Percentiles rank a stretch among this genome's conserved stretches.
phyloP scores from a whole-genome alignment of 345 rosid species.

The Eucalyptus polyanthemos region DNA sequence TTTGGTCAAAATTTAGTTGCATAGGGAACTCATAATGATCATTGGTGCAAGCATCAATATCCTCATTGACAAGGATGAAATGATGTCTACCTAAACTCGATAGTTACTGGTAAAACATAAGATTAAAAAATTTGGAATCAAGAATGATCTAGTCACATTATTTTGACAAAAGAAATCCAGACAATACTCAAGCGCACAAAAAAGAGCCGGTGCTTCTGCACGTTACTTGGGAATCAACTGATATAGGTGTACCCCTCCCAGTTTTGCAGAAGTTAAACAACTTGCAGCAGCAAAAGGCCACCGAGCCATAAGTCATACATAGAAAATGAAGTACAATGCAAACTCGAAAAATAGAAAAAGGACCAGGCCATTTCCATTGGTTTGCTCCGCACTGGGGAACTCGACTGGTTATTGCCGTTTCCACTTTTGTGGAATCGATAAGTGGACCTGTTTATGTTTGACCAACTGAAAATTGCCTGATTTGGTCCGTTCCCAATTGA shows the following conservation, averaged over 20 bases:
- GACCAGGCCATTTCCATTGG: not conserved
- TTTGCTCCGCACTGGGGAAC: not conserved
- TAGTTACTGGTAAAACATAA: not conserved
- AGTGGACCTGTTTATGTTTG: not conserved
- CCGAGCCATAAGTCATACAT: not conserved
- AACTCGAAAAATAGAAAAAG: not conserved
- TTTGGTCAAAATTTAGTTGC: conserved; percentile 85
- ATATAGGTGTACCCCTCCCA: not conserved
- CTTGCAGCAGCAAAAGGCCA: not conserved
- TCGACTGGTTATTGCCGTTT: not conserved
- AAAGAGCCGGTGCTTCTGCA: not conserved
- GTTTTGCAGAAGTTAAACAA: not conserved
- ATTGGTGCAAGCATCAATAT: conserved; percentile 2
- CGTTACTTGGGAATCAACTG: not conserved
- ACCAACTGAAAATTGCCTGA: not conserved
- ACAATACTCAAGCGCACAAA: not conserved
- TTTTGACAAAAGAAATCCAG: not conserved
- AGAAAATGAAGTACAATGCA: not conserved
- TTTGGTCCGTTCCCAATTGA: not conserved
- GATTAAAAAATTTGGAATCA: not conserved
- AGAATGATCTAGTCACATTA: not conserved
- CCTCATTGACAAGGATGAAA: not conserved
- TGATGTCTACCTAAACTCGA: not conserved
- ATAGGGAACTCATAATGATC: conserved; percentile 52
- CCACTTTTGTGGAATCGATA: not conserved